These are phyloP conservation scores for Blastobotrys serpentis DNA, from an alignment of 1,139 yeast species.

Conservation along the genomic window DNA sequence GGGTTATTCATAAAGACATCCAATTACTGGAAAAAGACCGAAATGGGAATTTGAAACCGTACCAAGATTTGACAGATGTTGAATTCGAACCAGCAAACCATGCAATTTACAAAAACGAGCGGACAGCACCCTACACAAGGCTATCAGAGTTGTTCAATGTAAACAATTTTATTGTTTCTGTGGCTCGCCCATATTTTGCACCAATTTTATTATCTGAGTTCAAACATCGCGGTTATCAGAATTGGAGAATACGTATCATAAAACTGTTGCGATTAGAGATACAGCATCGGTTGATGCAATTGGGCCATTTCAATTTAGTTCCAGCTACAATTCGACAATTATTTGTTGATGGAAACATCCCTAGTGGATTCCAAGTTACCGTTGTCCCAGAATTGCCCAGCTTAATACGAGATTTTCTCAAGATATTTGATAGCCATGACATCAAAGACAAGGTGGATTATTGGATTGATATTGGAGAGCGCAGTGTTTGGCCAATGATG, in stretches of 20 bases:
- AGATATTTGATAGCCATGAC: conserved; percentile 72
- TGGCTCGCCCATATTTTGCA: conserved; percentile 91
- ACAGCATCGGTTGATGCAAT: conserved; percentile 76
- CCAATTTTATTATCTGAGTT: conserved; percentile 83
- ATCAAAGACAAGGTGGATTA: conserved; percentile 70
- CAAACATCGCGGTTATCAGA: conserved; percentile 56
- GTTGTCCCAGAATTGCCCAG: conserved; percentile 79
- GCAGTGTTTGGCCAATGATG: conserved; percentile 90
- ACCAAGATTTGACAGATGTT: conserved; percentile 27
- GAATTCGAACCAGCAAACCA: conserved; percentile 50
- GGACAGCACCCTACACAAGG: conserved; percentile 75
- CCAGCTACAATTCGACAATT: conserved; percentile 70
- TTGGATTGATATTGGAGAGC: conserved; percentile 89
- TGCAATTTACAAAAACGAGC: conserved; percentile 36
- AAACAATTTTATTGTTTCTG: conserved; percentile 82
- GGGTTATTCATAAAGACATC: conserved; percentile 55
- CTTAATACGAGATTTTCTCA: conserved; percentile 64
- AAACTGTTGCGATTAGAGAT: conserved; percentile 61
- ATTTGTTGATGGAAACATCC: conserved; percentile 84
- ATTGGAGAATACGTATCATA: conserved; percentile 46
- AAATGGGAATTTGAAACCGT: conserved; percentile 35
- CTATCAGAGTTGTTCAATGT: conserved; percentile 91
- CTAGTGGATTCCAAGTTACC: conserved; percentile 77
- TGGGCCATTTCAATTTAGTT: conserved; percentile 75
- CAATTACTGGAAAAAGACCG: conserved; percentile 66